Conservation (phyloP, 805 yeast species). For the Schwanniomyces occidentalis region DNA sequence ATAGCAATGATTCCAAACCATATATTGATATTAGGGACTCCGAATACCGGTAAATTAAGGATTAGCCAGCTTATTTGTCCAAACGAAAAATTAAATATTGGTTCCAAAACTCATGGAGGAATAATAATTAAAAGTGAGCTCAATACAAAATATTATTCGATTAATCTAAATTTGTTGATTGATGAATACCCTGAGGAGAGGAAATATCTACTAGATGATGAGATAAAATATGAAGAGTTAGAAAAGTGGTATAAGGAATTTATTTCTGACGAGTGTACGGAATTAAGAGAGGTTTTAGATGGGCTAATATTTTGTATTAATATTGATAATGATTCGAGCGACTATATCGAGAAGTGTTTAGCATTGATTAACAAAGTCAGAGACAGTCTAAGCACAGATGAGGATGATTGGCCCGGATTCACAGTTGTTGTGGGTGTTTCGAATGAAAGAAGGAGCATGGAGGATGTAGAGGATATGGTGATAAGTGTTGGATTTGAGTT, state of each 20-base stretch:
- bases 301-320: constrained; percentile 47
- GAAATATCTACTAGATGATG: constrained; percentile 8
- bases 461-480: constrained; percentile 40
- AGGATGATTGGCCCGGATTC: constrained; percentile 25
- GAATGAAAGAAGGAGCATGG: constrained; percentile 5
- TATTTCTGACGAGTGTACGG: constrained; percentile 32
- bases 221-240: constrained; percentile 17
- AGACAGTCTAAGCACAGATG: constrained; percentile 13
- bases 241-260: constrained; percentile 44
- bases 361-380: constrained; percentile 12
- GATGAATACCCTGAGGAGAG: constrained; percentile 37
- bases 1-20: constrained; percentile 33
- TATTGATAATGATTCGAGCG: constrained; percentile 18
- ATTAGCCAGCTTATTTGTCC: constrained; percentile 26
- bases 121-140: constrained; percentile 26
- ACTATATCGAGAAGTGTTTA: constrained; percentile 20
- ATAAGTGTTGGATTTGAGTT: constrained; percentile 45
- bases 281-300: constrained; percentile 45
- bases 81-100: constrained; percentile 28
- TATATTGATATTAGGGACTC: constrained; percentile 47
- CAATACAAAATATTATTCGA: constrained; percentile 32
- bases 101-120: constrained; percentile 33
- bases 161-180: constrained; percentile 29
- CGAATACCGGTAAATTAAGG: constrained; percentile 40
- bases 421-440: constrained; percentile 34